phyloP scores from a whole-genome alignment of 2,329 filamentous ascomycete species.

The Sordariomycetes sp. region DNA sequence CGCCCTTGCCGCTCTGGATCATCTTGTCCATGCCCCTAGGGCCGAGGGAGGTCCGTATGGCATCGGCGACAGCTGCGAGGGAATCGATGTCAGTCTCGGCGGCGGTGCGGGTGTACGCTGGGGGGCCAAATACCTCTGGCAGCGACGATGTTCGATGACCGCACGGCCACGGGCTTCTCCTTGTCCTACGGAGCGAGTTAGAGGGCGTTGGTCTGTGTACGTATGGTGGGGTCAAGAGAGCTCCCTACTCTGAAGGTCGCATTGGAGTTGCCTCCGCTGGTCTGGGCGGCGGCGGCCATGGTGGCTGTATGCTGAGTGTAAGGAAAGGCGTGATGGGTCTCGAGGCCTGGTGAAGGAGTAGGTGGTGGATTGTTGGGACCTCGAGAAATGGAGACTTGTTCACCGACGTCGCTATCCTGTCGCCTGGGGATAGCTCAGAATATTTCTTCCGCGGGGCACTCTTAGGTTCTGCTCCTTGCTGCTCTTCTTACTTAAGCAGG shows the following conservation, averaged over 20 bases:
- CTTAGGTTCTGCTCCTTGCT: background rate
- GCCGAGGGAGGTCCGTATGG: conserved; percentile 90
- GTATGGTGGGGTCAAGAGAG: conserved; percentile 12
- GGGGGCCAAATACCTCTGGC: conserved; percentile 61
- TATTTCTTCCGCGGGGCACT: background rate
- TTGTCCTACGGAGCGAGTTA: conserved; percentile 51
- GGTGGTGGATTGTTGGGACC: background rate
- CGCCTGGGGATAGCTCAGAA: background rate
- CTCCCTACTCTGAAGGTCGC: conserved; percentile 44
- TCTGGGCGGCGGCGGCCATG: conserved; percentile 9
- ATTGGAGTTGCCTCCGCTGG: conserved; percentile 31
- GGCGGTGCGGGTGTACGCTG: background rate
- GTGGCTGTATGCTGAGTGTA: background rate
- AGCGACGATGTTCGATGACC: conserved; percentile 92
- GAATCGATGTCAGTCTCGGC: conserved; percentile 7
- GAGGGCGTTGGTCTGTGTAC: conserved; percentile 15
- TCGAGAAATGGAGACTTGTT: background rate
- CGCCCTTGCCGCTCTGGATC: conserved; percentile 94
- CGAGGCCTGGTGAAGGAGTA: background rate
- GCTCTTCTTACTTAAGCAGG: background rate
- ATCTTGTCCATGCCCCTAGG: conserved; percentile 99
- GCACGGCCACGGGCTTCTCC: conserved; percentile 97
- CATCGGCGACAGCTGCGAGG: conserved; percentile 78
- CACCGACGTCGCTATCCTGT: background rate
- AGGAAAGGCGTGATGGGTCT: background rate